Evolutionary conservation across 2,329 filamentous ascomycete genomes (phyloP), one percentile per base, ranked within the genome.

Genomic region (Penicillium sp.): DNA sequence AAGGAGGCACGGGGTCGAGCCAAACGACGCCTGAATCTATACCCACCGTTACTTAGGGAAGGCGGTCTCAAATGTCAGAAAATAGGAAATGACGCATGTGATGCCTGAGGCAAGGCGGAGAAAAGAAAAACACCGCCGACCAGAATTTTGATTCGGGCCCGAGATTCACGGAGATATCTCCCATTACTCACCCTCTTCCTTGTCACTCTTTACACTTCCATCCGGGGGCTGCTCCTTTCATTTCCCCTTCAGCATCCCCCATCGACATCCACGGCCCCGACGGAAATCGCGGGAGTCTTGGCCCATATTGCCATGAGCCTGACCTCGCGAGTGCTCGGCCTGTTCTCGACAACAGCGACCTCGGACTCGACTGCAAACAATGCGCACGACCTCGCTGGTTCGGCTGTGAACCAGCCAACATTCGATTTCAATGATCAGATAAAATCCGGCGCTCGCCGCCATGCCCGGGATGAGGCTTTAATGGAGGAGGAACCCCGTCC

Each of bases 401-500:
- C 35, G 9, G 16, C 35, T 13, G 16, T 45, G 33, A 38, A 43
- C n/a, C 43, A 35, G 16, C 33, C n/a, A n/a, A 30, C 24, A 30
- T 18, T 27, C 62, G 57, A 57, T 50, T 47, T 41, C 31, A 51
- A 58, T 45, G 35, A 65, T 62, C 61, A 50, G 33, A 47, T 57
- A 44, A 50, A 48, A 46, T 31, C 50, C 22, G 35, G 46, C 40
- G 52, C 55, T 48, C 14, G 16, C 45, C 42, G 22, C 8, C 44
- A 46, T 50, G 58, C 59, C 51, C 60, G 66, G 57, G 70, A 72
- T 68, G 77, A 72, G 65, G 69, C 64, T 50, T 56, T 71, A 58
- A 68, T 74, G 65, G 75, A 75, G 57, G 69, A 78, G 55, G 81
- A 83, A 69, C 75, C 74, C 60, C 80, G 84, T 58, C 82, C 84